Evolutionary conservation across 2,329 filamentous ascomycete species (phyloP).

Genomic region (Microsporum ferrugineum): DNA sequence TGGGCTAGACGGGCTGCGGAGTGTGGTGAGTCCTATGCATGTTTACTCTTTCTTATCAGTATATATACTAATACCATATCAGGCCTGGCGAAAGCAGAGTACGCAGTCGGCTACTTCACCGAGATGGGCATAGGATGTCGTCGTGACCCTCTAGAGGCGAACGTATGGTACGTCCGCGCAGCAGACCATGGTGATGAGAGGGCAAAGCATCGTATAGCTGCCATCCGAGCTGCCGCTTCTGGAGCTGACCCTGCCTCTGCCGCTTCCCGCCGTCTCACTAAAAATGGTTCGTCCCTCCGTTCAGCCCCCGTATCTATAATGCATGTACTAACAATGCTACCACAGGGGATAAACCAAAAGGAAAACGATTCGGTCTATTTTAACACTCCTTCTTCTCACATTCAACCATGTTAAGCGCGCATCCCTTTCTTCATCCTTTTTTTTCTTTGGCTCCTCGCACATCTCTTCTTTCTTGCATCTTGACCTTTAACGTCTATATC

Average conservation of each 20-base stretch:
- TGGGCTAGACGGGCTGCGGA: constrained; percentile 86
- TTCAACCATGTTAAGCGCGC: background rate
- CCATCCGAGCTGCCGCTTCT: constrained; percentile 71
- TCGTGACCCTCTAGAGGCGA: constrained; percentile 87
- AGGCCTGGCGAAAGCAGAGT: constrained; percentile 60
- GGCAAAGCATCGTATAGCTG: constrained; percentile 72
- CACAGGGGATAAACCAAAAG: constrained; percentile 14
- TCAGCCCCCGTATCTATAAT: background rate
- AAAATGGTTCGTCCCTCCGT: constrained; percentile 14
- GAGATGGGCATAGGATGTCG: constrained; percentile 97
- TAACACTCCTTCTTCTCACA: background rate
- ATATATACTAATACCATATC: constrained; percentile 9
- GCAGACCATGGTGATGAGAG: constrained; percentile 85
- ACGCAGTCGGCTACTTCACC: constrained; percentile 91
- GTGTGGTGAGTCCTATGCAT: constrained; percentile 49
- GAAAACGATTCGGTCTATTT: constrained; percentile 14
- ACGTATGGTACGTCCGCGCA: constrained; percentile 95
- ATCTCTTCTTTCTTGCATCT: background rate
- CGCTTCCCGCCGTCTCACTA: constrained; percentile 11
- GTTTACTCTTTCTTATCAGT: background rate
- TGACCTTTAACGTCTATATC: background rate
- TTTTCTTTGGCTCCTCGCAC: background rate
- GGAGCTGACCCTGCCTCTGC: constrained; percentile 32
- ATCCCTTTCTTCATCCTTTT: background rate
- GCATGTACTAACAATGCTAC: background rate